Base-by-base conservation (phyloP, 768 basidiomycete species). In the Trametes gibbosa region DNA sequence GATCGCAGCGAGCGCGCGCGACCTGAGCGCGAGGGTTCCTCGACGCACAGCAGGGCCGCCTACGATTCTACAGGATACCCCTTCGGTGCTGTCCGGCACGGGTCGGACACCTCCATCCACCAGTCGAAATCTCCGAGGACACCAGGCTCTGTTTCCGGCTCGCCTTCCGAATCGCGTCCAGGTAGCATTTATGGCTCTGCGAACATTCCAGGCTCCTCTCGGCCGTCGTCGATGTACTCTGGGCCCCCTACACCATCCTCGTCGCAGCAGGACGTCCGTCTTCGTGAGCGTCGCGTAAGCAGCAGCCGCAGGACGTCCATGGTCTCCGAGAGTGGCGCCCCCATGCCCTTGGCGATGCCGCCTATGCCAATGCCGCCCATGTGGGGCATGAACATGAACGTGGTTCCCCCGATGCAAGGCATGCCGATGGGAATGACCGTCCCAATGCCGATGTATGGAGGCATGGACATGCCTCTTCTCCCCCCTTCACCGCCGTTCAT, bases 401-500 rank as follows among this genome's bases (percentile, higher is more conserved):
- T 64, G 9, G 61, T 61, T 14, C 55, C 58, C 13, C 29, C 29
- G 29, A 57, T 65, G 64, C 59, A 56, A 40, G 21, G 17, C 1
- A 62, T 61, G 59, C 56, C 47, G 40, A 57, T 62, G 39, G 53
- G 66, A 23, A 68, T 80, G 56, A 75, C 76, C 17, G 63, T 66
- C 65, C 48, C 71, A 32, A 59, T 71, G 47, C 69, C 74, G 52
- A 59, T 59, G 68, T 74, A 46, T 74, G 76, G 56, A 19, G 73
- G 86, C 61, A 74, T 84, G 72, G 85, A 89, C 63, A 82, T 83
- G 80, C 86, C 88, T 7, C 74, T 90, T 10, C 77, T 90, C 29
- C 89, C 89, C 10, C 89, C 89, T 5, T 78, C 84, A 1, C 81
- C 89, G 23, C 87, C 89, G 13, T 90, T 90, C 72, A 89, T 89